These are phyloP conservation scores for Mycoemilia scoparia DNA, from an alignment of 192 early-diverging fungal species.

Conservation along the genomic window DNA sequence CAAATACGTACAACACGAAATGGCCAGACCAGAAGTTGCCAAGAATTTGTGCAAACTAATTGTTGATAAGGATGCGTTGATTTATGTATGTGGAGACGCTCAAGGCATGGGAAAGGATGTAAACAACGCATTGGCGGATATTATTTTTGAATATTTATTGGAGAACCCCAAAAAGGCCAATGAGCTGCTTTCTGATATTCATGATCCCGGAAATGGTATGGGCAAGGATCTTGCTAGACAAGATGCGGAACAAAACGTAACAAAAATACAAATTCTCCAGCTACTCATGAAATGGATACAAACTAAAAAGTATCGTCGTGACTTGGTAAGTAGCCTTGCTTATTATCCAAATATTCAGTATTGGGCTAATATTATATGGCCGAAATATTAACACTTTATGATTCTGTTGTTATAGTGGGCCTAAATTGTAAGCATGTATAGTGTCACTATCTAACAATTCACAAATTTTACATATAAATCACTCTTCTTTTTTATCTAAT, in stretches of 20 bases:
- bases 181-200: conserved; percentile 9
- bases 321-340: conserved; percentile 29
- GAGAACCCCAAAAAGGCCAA: conserved; percentile 14
- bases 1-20: conserved; percentile 74
- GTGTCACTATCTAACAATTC: too few relatives aligned
- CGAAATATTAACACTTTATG: too few relatives aligned
- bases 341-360: too few relatives aligned
- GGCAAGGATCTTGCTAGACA: neutral
- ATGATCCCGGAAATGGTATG: conserved; percentile 24
- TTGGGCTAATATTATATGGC: too few relatives aligned
- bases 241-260: neutral
- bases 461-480: too few relatives aligned
- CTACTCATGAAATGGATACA: conserved; percentile 41
- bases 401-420: too few relatives aligned
- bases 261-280: conserved; percentile 13
- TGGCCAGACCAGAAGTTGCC: conserved; percentile 34
- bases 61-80: conserved; percentile 34
- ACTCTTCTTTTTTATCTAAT: too few relatives aligned
- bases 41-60: conserved; percentile 39
- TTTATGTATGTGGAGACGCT: conserved; percentile 73
- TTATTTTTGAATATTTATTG: conserved; percentile 25
- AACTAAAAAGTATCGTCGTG: conserved; percentile 45
- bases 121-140: conserved; percentile 50
- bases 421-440: too few relatives aligned
- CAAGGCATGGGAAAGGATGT: conserved; percentile 81